Conservation (phyloP, 2,329 filamentous ascomycete species). For the Pezizomycotina sp. region DNA sequence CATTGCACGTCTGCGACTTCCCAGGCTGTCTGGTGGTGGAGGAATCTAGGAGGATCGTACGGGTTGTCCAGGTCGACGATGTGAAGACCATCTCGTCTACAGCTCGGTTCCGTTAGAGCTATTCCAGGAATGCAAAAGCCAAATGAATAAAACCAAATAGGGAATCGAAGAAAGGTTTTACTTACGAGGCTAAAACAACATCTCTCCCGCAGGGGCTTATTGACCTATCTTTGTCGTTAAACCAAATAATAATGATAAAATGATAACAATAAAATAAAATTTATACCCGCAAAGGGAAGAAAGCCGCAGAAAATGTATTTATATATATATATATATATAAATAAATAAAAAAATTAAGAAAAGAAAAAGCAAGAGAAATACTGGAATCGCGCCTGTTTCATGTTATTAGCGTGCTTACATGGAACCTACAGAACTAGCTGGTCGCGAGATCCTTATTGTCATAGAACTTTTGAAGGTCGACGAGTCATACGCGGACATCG, state of each 20-base stretch:
- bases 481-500: conserved; percentile 57
- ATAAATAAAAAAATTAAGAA: no score
- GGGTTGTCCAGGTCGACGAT: conserved; percentile 86
- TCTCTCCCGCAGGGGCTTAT: conserved; percentile 86
- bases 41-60: conserved; percentile 67
- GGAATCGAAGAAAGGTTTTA: conserved; percentile 4
- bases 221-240: no score
- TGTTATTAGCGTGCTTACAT: conserved; percentile 46
- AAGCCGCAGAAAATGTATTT: no score
- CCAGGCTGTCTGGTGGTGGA: conserved; percentile 81
- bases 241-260: no score
- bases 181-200: conserved; percentile 66
- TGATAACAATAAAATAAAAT: no score
- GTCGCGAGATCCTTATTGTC: conserved; percentile 62
- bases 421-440: conserved; percentile 71
- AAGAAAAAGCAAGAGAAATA: no score
- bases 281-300: no score
- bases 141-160: no score
- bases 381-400: no score
- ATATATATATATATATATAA: no score
- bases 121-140: no score
- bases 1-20: conserved; percentile 91
- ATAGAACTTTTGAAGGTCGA: conserved; percentile 74
- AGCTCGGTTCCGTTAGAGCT: no score
- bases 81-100: conserved; percentile 63